A percentile compares a stretch with the other conserved stretches of the same genome.
These are phyloP conservation scores for Phoma herbarum DNA, from an alignment of 2,329 filamentous ascomycete genomes.

Conservation along the genomic window DNA sequence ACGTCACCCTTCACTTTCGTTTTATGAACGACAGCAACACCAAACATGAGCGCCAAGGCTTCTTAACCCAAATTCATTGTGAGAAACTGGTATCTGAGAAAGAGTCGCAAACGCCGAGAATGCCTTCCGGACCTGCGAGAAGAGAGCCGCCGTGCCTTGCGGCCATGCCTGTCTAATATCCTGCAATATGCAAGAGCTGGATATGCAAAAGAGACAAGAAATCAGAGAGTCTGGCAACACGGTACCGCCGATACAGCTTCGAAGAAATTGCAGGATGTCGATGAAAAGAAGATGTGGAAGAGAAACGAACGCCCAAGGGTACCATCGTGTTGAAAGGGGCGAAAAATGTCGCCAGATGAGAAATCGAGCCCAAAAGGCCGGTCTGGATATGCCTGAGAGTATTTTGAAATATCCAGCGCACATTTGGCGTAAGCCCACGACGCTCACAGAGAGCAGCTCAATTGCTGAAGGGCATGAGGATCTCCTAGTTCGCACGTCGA, in stretches of 20 bases:
- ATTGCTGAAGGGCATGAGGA: not conserved
- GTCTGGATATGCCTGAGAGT: not conserved
- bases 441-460: not conserved
- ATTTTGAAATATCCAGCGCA: not conserved
- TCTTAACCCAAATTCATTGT: not conserved
- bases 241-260: not conserved
- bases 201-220: slow-evolving; percentile 12
- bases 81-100: not conserved
- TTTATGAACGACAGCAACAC: not conserved
- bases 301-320: not conserved
- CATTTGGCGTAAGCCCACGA: not conserved
- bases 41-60: not conserved
- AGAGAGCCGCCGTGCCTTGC: slow-evolving; percentile 5
- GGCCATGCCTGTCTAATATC: slow-evolving; percentile 11
- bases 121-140: not conserved
- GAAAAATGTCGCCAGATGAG: not conserved
- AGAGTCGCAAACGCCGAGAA: not conserved
- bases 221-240: slow-evolving; percentile 4
- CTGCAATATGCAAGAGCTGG: slow-evolving; percentile 10
- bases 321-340: not conserved
- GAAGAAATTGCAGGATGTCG: not conserved
- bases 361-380: not conserved
- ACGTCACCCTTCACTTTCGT: slow-evolving; percentile 8
- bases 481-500: not conserved
- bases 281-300: not conserved